Percentiles rank a stretch among this genome's conserved stretches.
These are phyloP conservation scores for Colletotrichum somersetense DNA, from an alignment of 2,329 filamentous ascomycete genomes.

Conservation along the genomic window DNA sequence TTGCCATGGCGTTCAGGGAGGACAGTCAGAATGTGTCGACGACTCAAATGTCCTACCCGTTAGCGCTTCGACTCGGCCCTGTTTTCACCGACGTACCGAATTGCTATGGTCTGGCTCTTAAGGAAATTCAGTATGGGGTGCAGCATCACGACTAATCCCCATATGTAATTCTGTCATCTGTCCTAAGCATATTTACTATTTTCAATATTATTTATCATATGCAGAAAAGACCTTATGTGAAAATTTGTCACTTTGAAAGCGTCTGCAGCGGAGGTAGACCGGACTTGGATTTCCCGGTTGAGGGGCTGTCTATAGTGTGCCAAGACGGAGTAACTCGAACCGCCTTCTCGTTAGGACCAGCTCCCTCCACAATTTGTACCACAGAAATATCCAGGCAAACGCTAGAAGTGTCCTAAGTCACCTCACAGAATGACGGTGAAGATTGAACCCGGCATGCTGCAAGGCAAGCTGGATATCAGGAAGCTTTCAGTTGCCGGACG, in stretches of 20 bases:
- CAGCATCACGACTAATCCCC: background rate
- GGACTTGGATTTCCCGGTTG: conserved; percentile 30
- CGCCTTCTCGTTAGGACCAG: conserved; percentile 24
- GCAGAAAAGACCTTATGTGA: background rate
- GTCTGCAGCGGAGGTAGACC: background rate
- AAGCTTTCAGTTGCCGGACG: background rate
- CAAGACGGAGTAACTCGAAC: conserved; percentile 37
- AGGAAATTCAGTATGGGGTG: background rate
- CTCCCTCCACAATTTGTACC: conserved; percentile 4
- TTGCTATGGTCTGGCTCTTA: background rate
- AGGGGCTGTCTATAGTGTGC: conserved; percentile 11
- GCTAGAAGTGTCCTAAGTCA: background rate
- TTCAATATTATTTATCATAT: background rate
- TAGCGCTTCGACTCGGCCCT: background rate
- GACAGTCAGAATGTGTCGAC: background rate
- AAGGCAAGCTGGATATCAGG: background rate
- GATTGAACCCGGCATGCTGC: background rate
- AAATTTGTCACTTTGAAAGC: background rate
- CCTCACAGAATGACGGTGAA: background rate
- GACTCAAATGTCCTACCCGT: too few species aligned
- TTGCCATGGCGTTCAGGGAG: too few species aligned
- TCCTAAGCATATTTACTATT: background rate
- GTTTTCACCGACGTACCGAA: conserved; percentile 7
- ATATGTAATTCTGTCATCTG: too few species aligned
- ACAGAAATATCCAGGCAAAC: background rate